phyloP scores from a whole-genome alignment of 139 green algal species.

The Auxenochlorella protothecoides region DNA sequence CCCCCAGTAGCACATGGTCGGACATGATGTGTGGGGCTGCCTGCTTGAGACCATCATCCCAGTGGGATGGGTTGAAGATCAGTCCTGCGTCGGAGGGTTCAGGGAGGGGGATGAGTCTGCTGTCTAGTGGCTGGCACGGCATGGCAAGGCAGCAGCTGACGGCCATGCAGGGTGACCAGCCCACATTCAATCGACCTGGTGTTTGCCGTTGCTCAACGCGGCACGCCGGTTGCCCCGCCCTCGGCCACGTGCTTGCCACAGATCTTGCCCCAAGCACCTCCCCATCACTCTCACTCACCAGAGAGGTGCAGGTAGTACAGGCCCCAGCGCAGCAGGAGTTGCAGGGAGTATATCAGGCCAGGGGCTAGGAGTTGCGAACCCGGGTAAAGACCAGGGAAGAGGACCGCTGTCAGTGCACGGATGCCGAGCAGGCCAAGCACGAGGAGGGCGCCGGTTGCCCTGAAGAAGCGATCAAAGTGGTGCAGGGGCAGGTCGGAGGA shows the following conservation, averaged over 20 bases:
- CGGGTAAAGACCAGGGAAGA: neutral
- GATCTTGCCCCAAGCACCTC: too few species aligned
- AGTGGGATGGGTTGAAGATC: too few species aligned
- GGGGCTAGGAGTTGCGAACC: too few species aligned
- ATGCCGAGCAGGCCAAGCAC: conserved; percentile 2
- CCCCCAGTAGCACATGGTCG: conserved; percentile 24
- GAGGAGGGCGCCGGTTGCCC: neutral
- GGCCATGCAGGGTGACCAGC: too few species aligned
- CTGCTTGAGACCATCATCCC: too few species aligned
- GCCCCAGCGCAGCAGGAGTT: too few species aligned
- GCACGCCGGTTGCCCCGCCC: too few species aligned
- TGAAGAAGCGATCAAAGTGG: conserved; percentile 13
- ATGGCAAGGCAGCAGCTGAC: too few species aligned
- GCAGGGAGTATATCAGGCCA: neutral
- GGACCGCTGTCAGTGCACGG: neutral
- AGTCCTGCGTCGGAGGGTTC: too few species aligned
- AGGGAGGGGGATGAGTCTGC: neutral
- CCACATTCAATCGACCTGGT: too few species aligned
- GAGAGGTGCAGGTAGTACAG: neutral
- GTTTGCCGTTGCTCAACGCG: too few species aligned
- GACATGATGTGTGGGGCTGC: conserved; percentile 17
- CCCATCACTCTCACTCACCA: neutral
- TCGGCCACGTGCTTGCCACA: too few species aligned
- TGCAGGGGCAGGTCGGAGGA: conserved; percentile 7
- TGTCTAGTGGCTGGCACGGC: neutral